These are phyloP conservation scores for Casaregolazyma lundiana DNA, from an alignment of 1,139 yeast genomes.

Conservation along the genomic window DNA sequence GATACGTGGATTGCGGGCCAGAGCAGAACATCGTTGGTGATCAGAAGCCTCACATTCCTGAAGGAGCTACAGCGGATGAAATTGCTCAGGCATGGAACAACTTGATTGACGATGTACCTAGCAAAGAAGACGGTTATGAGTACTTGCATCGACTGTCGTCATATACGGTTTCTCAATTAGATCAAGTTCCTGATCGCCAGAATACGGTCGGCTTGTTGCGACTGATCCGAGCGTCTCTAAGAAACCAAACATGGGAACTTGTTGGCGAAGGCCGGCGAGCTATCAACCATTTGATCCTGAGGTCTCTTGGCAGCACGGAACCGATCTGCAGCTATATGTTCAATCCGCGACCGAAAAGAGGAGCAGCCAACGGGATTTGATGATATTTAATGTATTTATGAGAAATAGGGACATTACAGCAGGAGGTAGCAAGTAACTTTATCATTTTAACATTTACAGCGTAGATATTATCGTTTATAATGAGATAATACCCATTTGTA, in stretches of 20 bases:
- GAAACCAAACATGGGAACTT: slow-evolving; percentile 29
- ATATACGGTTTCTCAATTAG: slow-evolving; percentile 21
- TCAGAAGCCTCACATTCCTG: slow-evolving; percentile 13
- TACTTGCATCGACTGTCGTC: slow-evolving; percentile 23
- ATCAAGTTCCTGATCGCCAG: slow-evolving; percentile 22
- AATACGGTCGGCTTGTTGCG: slow-evolving; percentile 32
- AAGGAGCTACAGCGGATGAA: slow-evolving; percentile 15
- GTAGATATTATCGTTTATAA: no score
- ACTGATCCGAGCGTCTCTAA: slow-evolving; percentile 28
- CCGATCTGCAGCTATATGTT: slow-evolving; percentile 28
- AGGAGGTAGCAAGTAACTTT: no score
- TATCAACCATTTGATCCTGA: slow-evolving; percentile 30
- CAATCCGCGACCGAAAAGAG: slow-evolving; percentile 9
- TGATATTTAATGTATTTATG: no score
- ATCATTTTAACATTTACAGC: no score
- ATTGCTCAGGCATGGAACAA: slow-evolving; percentile 13
- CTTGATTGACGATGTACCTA: slow-evolving; percentile 13
- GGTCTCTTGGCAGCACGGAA: slow-evolving; percentile 30
- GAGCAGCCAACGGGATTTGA: no score
- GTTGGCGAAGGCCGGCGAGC: slow-evolving; percentile 31
- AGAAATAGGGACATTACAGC: no score
- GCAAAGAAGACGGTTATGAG: slow-evolving; percentile 25
- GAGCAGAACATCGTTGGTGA: slow-evolving; percentile 37
- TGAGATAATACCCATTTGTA: no score
- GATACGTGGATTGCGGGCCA: slow-evolving; percentile 51